A percentile compares a stretch with the other conserved stretches of the same genome.
These are phyloP conservation scores for Tetrapyrgos nigripes DNA, from an alignment of 1,284 basidiomycete genomes.

Conservation along the genomic window DNA sequence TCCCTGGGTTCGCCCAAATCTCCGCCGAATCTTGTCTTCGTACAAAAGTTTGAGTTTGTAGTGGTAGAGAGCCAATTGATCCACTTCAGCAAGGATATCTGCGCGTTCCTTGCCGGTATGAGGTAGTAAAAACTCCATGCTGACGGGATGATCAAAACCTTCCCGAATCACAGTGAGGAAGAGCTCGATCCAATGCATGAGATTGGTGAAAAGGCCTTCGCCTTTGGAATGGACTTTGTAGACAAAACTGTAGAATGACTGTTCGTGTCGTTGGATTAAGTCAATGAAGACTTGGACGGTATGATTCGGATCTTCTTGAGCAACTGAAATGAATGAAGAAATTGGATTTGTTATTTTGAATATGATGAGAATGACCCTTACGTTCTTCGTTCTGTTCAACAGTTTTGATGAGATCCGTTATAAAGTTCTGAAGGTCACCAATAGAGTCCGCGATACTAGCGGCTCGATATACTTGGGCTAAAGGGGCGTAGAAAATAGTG, in stretches of 20 bases:
- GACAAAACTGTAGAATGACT: conserved; percentile 95
- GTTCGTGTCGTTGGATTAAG: conserved; percentile 93
- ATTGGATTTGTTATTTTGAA: background rate
- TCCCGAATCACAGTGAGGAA: conserved; percentile 95
- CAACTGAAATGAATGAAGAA: conserved; percentile 53
- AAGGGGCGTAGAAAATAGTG: conserved; percentile 97
- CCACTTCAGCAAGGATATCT: conserved; percentile 85
- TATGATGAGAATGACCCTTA: conserved; percentile 49
- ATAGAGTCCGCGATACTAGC: conserved; percentile 97
- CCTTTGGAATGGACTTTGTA: conserved; percentile 99
- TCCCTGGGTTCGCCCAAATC: conserved; percentile 71
- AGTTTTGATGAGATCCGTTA: conserved; percentile 95
- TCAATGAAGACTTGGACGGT: conserved; percentile 96
- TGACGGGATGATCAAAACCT: conserved; percentile 77
- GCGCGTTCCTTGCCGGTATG: conserved; percentile 77
- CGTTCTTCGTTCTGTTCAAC: conserved; percentile 92
- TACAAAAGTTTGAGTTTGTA: conserved; percentile 91
- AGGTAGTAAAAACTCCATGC: conserved; percentile 88
- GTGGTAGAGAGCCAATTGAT: conserved; percentile 88
- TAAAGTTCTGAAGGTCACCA: conserved; percentile 91
- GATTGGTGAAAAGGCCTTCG: conserved; percentile 89
- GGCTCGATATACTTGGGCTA: conserved; percentile 98
- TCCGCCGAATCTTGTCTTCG: conserved; percentile 84
- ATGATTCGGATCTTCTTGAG: conserved; percentile 82
- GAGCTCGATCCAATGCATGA: conserved; percentile 98